Base-by-base conservation (phyloP, 2,329 filamentous ascomycete genomes). In the Pseudogymnoascus sp. region DNA sequence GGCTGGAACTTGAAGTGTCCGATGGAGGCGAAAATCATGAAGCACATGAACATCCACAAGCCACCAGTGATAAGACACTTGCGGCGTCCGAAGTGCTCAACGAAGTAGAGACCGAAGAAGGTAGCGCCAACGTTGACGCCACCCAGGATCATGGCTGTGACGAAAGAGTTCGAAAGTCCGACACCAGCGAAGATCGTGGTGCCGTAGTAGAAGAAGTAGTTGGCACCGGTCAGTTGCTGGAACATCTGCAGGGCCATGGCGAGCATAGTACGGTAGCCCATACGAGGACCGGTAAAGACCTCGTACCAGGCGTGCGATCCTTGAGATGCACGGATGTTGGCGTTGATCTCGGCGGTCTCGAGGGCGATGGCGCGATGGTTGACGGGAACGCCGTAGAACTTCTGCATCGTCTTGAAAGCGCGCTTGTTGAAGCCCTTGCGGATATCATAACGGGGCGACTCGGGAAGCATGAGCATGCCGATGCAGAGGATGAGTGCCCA, bases 81-180 rank as follows among this genome's bases (percentile, higher is more conserved):
- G 53, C 88, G 84, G n/a, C 88, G 84, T 35, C 87, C 87, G 63
- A 81, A 86, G 66, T 81, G 81, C 70, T 90, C 86, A 0, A 90
- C 86, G 21, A 90, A 78, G 67, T 84, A 90, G 4, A 91, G 78
- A 31, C 86, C 87, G 37, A 80, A 79, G 66, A 90, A 84, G 14
- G 87, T 89, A 72, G 82, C 83, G 65, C 77, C 79, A 10, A 90
- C 86, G 69, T 91, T 91, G 67, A 90, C 85, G 5, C 81, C 83
- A 16, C 81, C 81, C 0, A 89, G 78, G 64, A 90, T 89, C 71
- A 90, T 84, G 70, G 88, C 85, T 0, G 84, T 87, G 63, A 84
- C 77, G 69, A 86, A 88, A 16, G 84, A 83, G 73, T 91, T 86
- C 1, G 80, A 73, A 56, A 91, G 79, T 64, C 87, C 87, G 2